Evolutionary conservation across 1,284 basidiomycete species (phyloP).

Genomic region (Naganishia liquefaciens): DNA sequence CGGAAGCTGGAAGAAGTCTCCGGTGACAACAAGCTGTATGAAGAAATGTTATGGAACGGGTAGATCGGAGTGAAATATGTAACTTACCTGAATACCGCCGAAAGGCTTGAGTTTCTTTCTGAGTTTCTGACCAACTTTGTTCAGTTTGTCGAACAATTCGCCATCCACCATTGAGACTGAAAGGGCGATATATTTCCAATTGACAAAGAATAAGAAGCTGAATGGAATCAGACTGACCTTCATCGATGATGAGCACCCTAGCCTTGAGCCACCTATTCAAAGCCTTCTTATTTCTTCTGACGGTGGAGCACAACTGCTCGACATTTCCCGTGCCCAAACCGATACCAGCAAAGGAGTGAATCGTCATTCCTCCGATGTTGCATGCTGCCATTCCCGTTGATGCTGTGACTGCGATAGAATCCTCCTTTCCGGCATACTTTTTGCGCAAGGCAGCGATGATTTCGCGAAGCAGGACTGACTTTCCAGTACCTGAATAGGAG

Average conservation of each 20-base stretch:
- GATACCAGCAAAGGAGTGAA: conserved; percentile 89
- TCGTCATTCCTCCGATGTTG: conserved; percentile 88
- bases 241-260: conserved; percentile 88
- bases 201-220: background rate
- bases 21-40: conserved; percentile 79
- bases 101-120: conserved; percentile 71
- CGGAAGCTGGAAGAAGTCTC: conserved; percentile 96
- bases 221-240: conserved; percentile 62
- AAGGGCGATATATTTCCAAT: background rate
- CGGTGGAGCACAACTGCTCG: conserved; percentile 66
- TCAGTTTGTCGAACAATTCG: conserved; percentile 60
- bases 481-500: conserved; percentile 73
- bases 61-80: background rate
- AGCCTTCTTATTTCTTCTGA: conserved; percentile 71
- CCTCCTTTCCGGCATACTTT: conserved; percentile 57
- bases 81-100: conserved; percentile 84
- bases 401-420: conserved; percentile 79
- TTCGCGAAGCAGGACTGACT: conserved; percentile 87
- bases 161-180: conserved; percentile 97
- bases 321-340: conserved; percentile 75
- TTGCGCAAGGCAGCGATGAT: conserved; percentile 69
- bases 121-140: conserved; percentile 51
- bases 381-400: conserved; percentile 89
- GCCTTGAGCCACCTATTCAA: conserved; percentile 69
- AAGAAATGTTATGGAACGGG: background rate